Conservation (phyloP, 371 early-diverging fungal genomes). For the Phascolomyces articulosus region DNA sequence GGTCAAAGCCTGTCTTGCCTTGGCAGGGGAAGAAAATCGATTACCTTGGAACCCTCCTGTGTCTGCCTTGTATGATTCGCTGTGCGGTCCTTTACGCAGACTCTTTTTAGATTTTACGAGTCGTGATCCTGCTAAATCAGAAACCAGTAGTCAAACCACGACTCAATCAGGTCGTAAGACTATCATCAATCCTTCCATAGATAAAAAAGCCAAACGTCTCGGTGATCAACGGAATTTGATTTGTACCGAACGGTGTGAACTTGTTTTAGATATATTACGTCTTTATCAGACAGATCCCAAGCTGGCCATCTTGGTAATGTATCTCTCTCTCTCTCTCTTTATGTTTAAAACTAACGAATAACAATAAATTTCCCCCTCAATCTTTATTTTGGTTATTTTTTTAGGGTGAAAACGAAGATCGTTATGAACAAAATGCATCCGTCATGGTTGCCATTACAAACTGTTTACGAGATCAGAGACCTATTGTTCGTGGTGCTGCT, state of each 20-base stretch:
- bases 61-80: slow-evolving; percentile 62
- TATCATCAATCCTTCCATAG: slow-evolving; percentile 21
- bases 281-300: slow-evolving; percentile 76
- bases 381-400: neutral
- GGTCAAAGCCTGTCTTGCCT: slow-evolving; percentile 73
- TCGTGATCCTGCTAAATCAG: slow-evolving; percentile 42
- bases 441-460: slow-evolving; percentile 71
- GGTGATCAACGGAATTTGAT: slow-evolving; percentile 51
- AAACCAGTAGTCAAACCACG: slow-evolving; percentile 17
- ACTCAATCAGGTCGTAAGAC: slow-evolving; percentile 19
- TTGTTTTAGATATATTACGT: slow-evolving; percentile 75
- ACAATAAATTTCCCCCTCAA: too few species aligned
- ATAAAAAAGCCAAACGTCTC: slow-evolving; percentile 45
- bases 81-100: slow-evolving; percentile 70
- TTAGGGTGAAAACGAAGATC: slow-evolving; percentile 42
- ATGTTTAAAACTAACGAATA: too few species aligned
- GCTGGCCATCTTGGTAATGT: slow-evolving; percentile 61
- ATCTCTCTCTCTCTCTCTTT: too few species aligned
- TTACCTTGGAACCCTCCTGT: slow-evolving; percentile 81
- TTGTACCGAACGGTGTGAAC: slow-evolving; percentile 65
- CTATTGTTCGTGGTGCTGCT: slow-evolving; percentile 69
- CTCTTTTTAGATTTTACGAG: slow-evolving; percentile 67
- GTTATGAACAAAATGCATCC: slow-evolving; percentile 64
- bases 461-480: slow-evolving; percentile 65
- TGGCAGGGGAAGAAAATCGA: slow-evolving; percentile 71